Percentiles rank a stretch among this genome's conserved stretches.
These are phyloP conservation scores for Phytopythium helicoides DNA, from an alignment of 352 stramenopile genomes.

Conservation along the genomic window DNA sequence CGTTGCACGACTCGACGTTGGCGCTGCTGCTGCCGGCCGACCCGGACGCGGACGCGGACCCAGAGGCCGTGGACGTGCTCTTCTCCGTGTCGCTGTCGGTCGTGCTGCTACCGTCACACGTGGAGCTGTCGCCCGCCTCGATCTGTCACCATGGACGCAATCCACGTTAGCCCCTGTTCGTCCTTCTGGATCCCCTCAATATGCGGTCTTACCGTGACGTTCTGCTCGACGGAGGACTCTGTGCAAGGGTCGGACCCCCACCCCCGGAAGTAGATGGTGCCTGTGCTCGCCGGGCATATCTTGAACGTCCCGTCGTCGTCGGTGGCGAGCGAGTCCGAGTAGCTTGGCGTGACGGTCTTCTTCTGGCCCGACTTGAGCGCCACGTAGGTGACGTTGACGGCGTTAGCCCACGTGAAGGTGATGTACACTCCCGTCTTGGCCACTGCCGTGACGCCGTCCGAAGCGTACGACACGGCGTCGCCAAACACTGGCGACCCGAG, in stretches of 20 bases:
- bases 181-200: too few species aligned
- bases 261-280: constrained; percentile 57
- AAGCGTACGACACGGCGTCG: constrained; percentile 26
- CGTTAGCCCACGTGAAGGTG: constrained; percentile 42
- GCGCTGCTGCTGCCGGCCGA: constrained; percentile 15
- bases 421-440: constrained; percentile 52
- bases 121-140: constrained; percentile 23
- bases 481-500: constrained; percentile 34
- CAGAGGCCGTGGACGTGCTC: constrained; percentile 7
- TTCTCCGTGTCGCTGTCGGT: constrained; percentile 6
- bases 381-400: constrained; percentile 65
- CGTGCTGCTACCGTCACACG: constrained; percentile 18
- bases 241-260: constrained; percentile 56
- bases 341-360: constrained; percentile 52
- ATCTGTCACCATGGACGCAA: constrained; percentile 10
- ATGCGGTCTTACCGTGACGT: constrained; percentile 45
- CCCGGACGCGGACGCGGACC: too few species aligned
- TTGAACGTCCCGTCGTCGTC: constrained; percentile 45
- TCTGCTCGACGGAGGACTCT: constrained; percentile 45
- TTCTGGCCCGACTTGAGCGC: constrained; percentile 58
- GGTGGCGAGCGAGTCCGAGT: constrained; percentile 31
- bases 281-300: constrained; percentile 51
- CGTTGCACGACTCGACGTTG: constrained; percentile 44
- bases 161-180: too few species aligned
- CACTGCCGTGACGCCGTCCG: constrained; percentile 51